Conservation (phyloP, 208 protist species). For the Trypanosoma congolense region DNA sequence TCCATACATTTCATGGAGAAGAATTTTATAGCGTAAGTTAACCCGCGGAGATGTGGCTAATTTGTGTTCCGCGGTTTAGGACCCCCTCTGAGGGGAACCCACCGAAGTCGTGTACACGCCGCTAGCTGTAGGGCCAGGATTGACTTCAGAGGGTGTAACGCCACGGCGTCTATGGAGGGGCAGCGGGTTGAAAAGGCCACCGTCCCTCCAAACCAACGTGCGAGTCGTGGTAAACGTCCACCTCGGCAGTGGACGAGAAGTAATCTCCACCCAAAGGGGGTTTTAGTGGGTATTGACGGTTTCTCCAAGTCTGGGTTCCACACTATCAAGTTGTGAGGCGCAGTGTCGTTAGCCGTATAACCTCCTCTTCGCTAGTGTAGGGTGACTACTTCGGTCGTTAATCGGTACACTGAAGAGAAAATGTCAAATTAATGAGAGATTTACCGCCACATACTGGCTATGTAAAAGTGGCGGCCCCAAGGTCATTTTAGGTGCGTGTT, state of each 20-base stretch:
- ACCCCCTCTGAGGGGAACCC: neutral
- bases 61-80: neutral
- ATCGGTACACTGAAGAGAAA: neutral
- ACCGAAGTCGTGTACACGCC: neutral
- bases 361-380: neutral
- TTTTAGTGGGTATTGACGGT: too few relatives aligned
- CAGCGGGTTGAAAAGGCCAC: neutral
- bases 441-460: too few relatives aligned
- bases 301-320: neutral
- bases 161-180: neutral
- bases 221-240: too few relatives aligned
- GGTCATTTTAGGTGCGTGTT: too few relatives aligned
- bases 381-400: conserved; percentile 1
- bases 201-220: neutral
- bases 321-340: neutral
- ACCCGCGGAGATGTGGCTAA: neutral
- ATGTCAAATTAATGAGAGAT: too few relatives aligned
- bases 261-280: too few relatives aligned
- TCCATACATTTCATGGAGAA: neutral
- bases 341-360: neutral
- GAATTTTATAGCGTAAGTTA: neutral
- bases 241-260: too few relatives aligned
- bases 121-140: neutral
- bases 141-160: conserved; percentile 1
- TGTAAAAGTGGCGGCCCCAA: too few relatives aligned